A percentile compares a stretch with the other conserved stretches of the same genome.
These are phyloP conservation scores for Eimeria maxima DNA, from an alignment of 169 alveolate genomes.

Conservation along the genomic window DNA sequence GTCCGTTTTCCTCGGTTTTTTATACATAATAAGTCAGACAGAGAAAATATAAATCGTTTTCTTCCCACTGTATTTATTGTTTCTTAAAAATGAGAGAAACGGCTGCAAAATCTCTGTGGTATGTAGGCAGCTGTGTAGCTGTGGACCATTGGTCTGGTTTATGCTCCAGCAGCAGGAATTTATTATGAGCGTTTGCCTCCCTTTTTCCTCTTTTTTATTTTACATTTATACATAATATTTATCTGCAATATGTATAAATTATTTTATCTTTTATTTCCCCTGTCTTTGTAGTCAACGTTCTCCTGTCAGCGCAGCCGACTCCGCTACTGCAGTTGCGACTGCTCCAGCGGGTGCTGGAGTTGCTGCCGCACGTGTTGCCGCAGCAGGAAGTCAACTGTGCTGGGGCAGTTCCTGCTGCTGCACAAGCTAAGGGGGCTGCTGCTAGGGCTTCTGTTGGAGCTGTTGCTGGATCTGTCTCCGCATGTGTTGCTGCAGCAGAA, in stretches of 20 bases:
- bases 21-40: too few species aligned
- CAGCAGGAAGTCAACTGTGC: neutral
- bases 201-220: neutral
- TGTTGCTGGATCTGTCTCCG: too few species aligned
- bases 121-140: neutral
- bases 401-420: too few species aligned
- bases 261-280: neutral
- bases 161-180: neutral
- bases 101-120: neutral
- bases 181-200: too few species aligned
- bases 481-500: neutral
- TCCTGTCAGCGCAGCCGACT: neutral
- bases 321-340: neutral
- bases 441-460: too few species aligned
- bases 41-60: too few species aligned
- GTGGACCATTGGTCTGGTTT: neutral
- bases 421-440: too few species aligned
- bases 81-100: neutral
- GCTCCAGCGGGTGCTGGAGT: neutral
- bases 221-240: neutral
- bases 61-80: neutral
- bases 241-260: neutral
- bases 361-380: neutral
- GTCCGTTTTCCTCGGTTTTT: neutral
- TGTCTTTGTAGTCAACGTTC: neutral